Evolutionary conservation across 148 eudicot species (phyloP).

Genomic region (Chenopodium quinoa): DNA sequence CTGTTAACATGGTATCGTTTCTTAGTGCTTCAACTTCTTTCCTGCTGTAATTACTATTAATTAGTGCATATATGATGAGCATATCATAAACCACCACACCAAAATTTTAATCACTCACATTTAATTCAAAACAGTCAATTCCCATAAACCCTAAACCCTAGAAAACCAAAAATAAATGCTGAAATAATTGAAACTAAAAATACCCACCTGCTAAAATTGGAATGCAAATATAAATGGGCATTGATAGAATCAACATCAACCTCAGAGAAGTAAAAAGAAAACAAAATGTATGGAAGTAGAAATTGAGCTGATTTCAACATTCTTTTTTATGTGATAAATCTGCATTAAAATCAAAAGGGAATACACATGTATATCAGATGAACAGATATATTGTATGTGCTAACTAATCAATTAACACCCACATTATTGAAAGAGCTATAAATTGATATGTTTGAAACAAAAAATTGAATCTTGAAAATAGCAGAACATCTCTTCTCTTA

Average conservation of each 20-base stretch:
- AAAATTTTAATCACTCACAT: not conserved
- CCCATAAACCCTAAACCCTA: not conserved
- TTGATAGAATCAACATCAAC: constrained; percentile 12
- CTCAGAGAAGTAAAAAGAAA: not conserved
- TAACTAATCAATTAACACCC: not conserved
- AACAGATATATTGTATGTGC: not conserved
- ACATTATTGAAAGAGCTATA: not conserved
- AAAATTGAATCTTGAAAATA: not conserved
- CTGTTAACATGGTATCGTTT: constrained; percentile 28
- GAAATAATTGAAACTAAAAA: not conserved
- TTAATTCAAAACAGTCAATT: not conserved
- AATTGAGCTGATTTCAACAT: constrained; percentile 27
- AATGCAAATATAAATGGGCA: constrained; percentile 24
- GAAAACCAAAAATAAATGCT: not conserved
- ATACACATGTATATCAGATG: not conserved
- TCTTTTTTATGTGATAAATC: not conserved
- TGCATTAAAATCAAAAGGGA: not conserved
- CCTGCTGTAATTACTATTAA: constrained; percentile 5
- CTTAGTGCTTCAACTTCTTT: constrained; percentile 21
- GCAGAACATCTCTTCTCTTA: not conserved
- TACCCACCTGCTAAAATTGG: constrained; percentile 37
- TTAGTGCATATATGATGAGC: not conserved
- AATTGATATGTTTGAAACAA: not conserved
- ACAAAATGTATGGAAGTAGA: constrained; percentile 5
- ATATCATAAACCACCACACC: not conserved